Evolutionary conservation across 192 early-diverging fungal species (phyloP), one percentile per base, ranked within the genome.

Genomic region (Coemansia sp.): DNA sequence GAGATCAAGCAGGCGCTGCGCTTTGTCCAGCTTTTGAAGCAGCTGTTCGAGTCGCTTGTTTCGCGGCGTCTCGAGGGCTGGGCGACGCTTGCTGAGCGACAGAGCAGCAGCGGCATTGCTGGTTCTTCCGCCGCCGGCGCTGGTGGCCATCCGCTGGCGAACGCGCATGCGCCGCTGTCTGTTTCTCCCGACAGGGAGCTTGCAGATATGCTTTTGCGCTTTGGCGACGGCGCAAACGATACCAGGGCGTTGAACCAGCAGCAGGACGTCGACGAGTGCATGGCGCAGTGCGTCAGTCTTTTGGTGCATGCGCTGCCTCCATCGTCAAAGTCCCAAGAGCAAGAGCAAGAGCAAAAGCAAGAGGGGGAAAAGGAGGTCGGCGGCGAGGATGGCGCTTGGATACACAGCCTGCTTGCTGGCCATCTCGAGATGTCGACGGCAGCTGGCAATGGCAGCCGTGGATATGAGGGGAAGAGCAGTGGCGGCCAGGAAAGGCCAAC

Each of bases 231-330:
- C 9, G 32, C 16, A 10, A 22, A 39, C 11, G 65, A 58, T 2
- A 81, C 81, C 67, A 42, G 39, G 39, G 54, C 74, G 60, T 77
- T 84, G 68, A 76, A 76, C 9, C 78, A 81, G 27, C 89, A 90
- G 62, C 90, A 92, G 55, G 90, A 92, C 68, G 86, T 92, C 0
- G 85, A 86, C 24, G 90, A 92, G 64, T 88, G 88, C 57, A 88
- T 92, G 85, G 83, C 75, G 1, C 86, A 87, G 58, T 81, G 85
- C 14, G 87, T 90, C 62, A 72, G 78, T 5, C 68, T 86, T 10
- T 63, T 92, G 2, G 83, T 82, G 20, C 83, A 84, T 18, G 89
- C 88, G 0, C 72, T 92, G 49, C 73, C 80, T 7, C 78, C 73
- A n/a, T 28, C 30, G 49, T 49, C 72, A 76, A 45, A 35, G 55